A percentile compares a stretch with the other conserved stretches of the same genome.
phyloP scores from a whole-genome alignment of 78 protist species.

The Emiliania huxleyi region DNA sequence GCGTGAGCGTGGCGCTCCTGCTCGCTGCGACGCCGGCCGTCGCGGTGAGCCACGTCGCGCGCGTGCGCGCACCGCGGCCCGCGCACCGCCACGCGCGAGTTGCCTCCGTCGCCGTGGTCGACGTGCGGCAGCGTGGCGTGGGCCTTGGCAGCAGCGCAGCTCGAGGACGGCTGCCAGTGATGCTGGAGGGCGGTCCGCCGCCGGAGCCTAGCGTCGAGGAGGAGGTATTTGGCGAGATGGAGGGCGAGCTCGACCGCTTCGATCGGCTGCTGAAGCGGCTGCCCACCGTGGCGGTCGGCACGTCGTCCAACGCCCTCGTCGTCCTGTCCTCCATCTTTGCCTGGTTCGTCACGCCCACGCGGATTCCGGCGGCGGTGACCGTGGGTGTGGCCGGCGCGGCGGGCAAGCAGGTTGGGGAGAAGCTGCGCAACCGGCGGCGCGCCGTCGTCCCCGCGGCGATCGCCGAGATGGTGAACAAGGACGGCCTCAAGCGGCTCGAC shows the following conservation, averaged over 20 bases:
- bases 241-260: not conserved
- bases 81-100: too few species aligned
- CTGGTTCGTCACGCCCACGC: not conserved
- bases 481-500: not conserved
- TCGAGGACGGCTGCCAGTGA: too few species aligned
- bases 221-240: not conserved
- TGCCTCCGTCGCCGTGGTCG: too few species aligned
- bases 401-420: not conserved
- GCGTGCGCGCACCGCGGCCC: too few species aligned
- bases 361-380: not conserved
- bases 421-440: not conserved
- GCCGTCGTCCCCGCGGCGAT: not conserved
- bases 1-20: too few species aligned
- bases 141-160: too few species aligned
- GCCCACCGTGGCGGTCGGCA: not conserved
- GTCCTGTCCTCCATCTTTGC: not conserved
- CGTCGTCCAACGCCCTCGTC: not conserved
- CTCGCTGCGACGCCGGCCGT: too few species aligned
- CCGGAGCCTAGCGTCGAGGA: not conserved
- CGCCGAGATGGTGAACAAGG: not conserved
- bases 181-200: not conserved
- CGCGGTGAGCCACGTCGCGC: too few species aligned
- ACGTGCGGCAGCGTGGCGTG: too few species aligned
- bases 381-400: not conserved
- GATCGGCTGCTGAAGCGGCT: not conserved